Evolutionary conservation across 371 early-diverging fungal genomes (phyloP), one percentile per base, ranked within the genome.

Genomic region (Dichotomocladium elegans): DNA sequence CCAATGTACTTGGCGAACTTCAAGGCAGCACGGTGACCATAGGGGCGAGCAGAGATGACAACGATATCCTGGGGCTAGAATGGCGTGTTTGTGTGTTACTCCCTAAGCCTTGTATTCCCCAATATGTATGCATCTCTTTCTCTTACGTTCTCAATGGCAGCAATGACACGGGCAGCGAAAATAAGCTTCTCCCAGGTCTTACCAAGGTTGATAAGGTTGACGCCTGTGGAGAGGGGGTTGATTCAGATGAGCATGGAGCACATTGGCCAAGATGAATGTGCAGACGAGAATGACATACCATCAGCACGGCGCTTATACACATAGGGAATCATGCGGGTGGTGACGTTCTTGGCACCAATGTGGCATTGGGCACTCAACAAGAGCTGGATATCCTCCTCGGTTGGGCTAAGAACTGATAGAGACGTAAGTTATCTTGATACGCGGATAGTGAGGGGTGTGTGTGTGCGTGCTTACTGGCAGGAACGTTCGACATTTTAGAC

Each of bases 141-240:
- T 51, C 65, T 58, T 54, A 65, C 61, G 86, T 97, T 93, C 79
- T 94, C 94, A 64, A 99, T 86, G 64, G 94, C 84, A 53, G 94
- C 94, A 64, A 99, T 92, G 73, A 95, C 85, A 79, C 99, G 93
- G 59, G 99, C 98, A 57, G 99, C 99, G 47, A 99, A 78, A 46
- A 99, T 89, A 29, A 99, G 76, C 88, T 99, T 99, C 81, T 99
- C 98, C 99, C 99, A 99, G 69, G 95, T 95, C 84, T 98, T 95
- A 67, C 90, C 92, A 51, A 98, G 77, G 88, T 99, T 94, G 81
- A 99, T 95, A 72, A 99, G 80, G 88, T 95, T 82, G 72, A 96
- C 52, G 57, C 50, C 26, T 47, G 3, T 14, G n/a, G n/a, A n/a
- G n/a, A n/a, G n/a, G n/a, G n/a, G 30, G 10, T 4, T 31, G 4